phyloP scores from a whole-genome alignment of 371 early-diverging fungal species.

The Apophysomyces elegans region DNA sequence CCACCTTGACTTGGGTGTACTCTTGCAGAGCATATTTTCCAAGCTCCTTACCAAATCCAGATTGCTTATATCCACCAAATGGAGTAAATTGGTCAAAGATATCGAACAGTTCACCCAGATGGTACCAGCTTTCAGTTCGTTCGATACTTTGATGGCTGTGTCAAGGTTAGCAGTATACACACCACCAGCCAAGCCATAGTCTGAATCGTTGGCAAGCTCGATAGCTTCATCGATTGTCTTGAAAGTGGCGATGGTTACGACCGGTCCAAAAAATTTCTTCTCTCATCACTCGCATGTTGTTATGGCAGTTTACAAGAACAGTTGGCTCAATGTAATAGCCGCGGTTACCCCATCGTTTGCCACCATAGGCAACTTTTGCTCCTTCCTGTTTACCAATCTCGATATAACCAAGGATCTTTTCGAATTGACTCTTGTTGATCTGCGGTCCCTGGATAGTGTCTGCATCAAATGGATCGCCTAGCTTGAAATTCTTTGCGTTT shows the following conservation, averaged over 20 bases:
- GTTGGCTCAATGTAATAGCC: constrained; percentile 88
- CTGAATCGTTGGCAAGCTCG: constrained; percentile 73
- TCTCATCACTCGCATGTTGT: constrained; percentile 67
- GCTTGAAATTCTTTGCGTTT: constrained; percentile 58
- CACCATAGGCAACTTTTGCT: constrained; percentile 69
- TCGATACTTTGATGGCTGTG: constrained; percentile 66
- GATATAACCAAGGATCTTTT: constrained; percentile 70
- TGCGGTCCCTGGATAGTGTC: constrained; percentile 74
- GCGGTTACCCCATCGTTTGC: constrained; percentile 63
- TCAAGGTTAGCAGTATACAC: constrained; percentile 76
- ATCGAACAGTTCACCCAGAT: constrained; percentile 54
- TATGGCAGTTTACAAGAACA: constrained; percentile 70
- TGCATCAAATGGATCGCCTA: constrained; percentile 66
- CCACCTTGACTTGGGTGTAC: constrained; percentile 74
- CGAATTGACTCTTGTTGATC: constrained; percentile 78
- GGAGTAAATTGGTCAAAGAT: constrained; percentile 65
- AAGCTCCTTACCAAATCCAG: constrained; percentile 84
- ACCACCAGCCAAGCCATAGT: constrained; percentile 86
- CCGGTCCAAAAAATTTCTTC: constrained; percentile 96
- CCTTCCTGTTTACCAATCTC: constrained; percentile 63
- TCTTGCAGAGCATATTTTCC: constrained; percentile 76
- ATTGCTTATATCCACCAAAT: constrained; percentile 90
- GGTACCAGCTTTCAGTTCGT: constrained; percentile 79
- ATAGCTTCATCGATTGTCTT: constrained; percentile 78
- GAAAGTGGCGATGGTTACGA: constrained; percentile 79